A percentile compares a stretch with the other conserved stretches of the same genome.
Conservation (phyloP, 768 basidiomycete genomes). For the Coprinopsis marcescibilis region DNA sequence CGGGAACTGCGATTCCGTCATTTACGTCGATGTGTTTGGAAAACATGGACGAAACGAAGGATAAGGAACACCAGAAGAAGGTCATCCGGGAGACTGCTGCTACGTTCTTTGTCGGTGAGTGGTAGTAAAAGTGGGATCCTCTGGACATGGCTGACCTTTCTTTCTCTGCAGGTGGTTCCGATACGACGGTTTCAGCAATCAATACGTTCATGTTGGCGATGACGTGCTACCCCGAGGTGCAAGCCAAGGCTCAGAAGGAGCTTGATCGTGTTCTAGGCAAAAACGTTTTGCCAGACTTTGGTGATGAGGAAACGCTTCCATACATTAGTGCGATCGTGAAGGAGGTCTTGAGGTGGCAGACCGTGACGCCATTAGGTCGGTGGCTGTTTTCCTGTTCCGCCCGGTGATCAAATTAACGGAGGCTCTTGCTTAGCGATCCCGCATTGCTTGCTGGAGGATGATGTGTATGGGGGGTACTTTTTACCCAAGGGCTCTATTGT, state of each 20-base stretch:
- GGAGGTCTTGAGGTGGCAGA: conserved; percentile 17
- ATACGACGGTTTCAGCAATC: conserved; percentile 18
- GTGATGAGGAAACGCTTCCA: conserved; percentile 12
- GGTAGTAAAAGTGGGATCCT: neutral
- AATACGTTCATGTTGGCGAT: conserved; percentile 18
- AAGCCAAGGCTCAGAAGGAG: conserved; percentile 19
- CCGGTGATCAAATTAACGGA: neutral
- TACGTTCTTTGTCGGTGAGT: conserved; percentile 19
- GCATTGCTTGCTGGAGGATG: conserved; percentile 17
- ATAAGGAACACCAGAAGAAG: conserved; percentile 11
- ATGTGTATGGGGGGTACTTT: conserved; percentile 18
- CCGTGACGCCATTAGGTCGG: conserved; percentile 17
- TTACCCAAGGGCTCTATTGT: conserved; percentile 17
- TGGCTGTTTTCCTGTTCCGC: neutral
- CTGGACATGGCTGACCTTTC: neutral
- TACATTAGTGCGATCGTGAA: conserved; percentile 33
- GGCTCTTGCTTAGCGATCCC: conserved; percentile 13
- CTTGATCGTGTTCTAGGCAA: conserved; percentile 30
- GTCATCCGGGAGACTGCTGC: conserved; percentile 18
- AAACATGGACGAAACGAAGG: conserved; percentile 13
- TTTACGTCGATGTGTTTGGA: conserved; percentile 15
- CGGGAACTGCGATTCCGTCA: conserved; percentile 15
- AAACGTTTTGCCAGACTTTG: conserved; percentile 15
- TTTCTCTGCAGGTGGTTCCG: conserved; percentile 15
- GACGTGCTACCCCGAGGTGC: conserved; percentile 16